Base-by-base conservation (phyloP, 208 protist genomes). In the Trypanosoma vivax region DNA sequence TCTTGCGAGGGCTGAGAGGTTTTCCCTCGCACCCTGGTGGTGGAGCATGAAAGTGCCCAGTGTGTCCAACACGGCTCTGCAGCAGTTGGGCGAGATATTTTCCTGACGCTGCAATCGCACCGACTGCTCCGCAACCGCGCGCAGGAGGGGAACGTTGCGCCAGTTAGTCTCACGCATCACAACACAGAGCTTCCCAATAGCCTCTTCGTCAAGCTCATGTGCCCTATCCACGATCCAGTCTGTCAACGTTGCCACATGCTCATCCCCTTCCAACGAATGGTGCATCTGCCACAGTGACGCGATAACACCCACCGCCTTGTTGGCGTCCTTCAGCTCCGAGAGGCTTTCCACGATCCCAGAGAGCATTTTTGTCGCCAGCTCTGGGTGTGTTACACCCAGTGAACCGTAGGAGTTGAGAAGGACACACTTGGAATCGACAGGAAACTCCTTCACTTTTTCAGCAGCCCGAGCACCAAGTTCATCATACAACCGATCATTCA, bases 231-330 rank as follows among this genome's bases (percentile, higher is more conserved):
- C 70, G 2, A 94, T 41, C 47, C 50, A 62, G 29, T 79, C 40
- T 9, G 58, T 64, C n/a, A 88, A 37, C 25, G 43, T 29, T 2
- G 6, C 18, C 7, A 64, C 46, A 21, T 39, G 30, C 21, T 35
- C 41, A 24, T 78, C 46, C 10, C 9, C 28, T 7, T 41, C 40
- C 18, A 86, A 52, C n/a, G 73, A 50, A 39, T 64, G 50, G 46
- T 81, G 48, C 68, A 85, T 83, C 24, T 76, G 61, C 74, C 80
- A 90, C 50, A 88, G 39, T 35, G 80, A 82, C 4, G 38, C 37
- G 23, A 90, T 64, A 1, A 90, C 63, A 33, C 72, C 70, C 3
- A 69, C 70, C 19, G 73, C 72, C 16, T 34, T 47, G 42, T 76
- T 84, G 2, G 69, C 80, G 45, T 73, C 54, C n/a, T 60, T 52